These are phyloP conservation scores for Austropuccinia psidii DNA, from an alignment of 1,284 basidiomycete genomes.

Conservation along the genomic window DNA sequence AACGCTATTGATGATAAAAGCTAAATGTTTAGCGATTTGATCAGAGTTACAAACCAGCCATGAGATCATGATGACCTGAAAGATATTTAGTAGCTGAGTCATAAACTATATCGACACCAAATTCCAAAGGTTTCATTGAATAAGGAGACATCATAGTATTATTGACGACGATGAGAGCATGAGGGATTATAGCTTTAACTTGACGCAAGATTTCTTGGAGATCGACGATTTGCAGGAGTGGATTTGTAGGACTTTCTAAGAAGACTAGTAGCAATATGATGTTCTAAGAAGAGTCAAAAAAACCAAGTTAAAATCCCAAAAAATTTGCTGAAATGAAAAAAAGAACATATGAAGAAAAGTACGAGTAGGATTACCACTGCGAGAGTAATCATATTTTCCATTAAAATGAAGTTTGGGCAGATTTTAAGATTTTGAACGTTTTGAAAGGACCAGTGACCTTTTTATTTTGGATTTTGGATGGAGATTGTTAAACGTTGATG, in stretches of 20 bases:
- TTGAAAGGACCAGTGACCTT: constrained; percentile 31
- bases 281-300: constrained; percentile 53
- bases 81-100: constrained; percentile 98
- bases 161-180: constrained; percentile 83
- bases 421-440: constrained; percentile 1
- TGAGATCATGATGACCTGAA: constrained; percentile 95
- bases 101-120: constrained; percentile 94
- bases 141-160: constrained; percentile 99
- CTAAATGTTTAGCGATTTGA: constrained; percentile 79
- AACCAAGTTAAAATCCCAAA: background rate
- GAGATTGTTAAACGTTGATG: too few species aligned
- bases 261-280: constrained; percentile 95
- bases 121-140: constrained; percentile 86
- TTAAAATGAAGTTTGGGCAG: too few species aligned
- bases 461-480: too few species aligned
- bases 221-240: constrained; percentile 90
- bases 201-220: constrained; percentile 68
- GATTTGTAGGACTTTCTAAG: constrained; percentile 95
- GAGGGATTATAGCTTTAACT: constrained; percentile 67
- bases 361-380: constrained; percentile 93
- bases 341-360: constrained; percentile 70
- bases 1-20: constrained; percentile 88
- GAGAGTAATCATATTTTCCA: constrained; percentile 84
- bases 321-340: too few species aligned
- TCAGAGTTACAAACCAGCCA: constrained; percentile 95